Evolutionary conservation across 2,329 filamentous ascomycete genomes (phyloP).

Genomic region (Allantophomopsis lycopodina): DNA sequence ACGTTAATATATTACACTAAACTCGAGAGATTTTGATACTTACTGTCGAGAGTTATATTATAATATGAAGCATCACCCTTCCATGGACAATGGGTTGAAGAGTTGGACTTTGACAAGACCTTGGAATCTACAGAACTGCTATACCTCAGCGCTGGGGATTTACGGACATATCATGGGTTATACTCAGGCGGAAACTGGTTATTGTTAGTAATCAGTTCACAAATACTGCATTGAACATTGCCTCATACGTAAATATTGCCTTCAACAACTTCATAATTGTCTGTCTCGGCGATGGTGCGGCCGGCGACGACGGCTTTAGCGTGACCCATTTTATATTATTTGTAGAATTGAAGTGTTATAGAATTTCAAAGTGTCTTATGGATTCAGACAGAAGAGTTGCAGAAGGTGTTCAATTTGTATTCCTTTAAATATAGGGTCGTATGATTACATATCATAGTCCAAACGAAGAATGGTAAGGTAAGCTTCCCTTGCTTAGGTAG

Average conservation of each 20-base stretch:
- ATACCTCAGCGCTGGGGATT: background rate
- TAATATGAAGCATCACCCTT: constrained; percentile 33
- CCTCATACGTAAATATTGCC: constrained; percentile 29
- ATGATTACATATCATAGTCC: no score
- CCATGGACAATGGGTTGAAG: constrained; percentile 28
- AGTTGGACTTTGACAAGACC: constrained; percentile 24
- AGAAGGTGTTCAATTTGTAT: no score
- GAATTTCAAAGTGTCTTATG: no score
- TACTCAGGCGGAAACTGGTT: constrained; percentile 21
- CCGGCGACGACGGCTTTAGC: constrained; percentile 26
- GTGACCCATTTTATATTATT: background rate
- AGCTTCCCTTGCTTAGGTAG: no score
- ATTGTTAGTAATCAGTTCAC: constrained; percentile 6
- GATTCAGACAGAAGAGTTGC: background rate
- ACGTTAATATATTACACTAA: constrained; percentile 1
- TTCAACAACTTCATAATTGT: constrained; percentile 30
- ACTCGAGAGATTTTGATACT: constrained; percentile 1
- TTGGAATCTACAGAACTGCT: constrained; percentile 22
- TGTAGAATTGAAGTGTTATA: background rate
- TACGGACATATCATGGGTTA: constrained; percentile 2
- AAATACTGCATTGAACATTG: background rate
- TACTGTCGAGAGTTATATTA: constrained; percentile 26
- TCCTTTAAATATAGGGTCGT: no score
- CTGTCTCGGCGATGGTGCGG: constrained; percentile 27
- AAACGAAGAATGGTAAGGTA: no score